These are phyloP conservation scores for Fraxinus dipetala DNA, from an alignment of 305 asterid species.

Conservation along the genomic window DNA sequence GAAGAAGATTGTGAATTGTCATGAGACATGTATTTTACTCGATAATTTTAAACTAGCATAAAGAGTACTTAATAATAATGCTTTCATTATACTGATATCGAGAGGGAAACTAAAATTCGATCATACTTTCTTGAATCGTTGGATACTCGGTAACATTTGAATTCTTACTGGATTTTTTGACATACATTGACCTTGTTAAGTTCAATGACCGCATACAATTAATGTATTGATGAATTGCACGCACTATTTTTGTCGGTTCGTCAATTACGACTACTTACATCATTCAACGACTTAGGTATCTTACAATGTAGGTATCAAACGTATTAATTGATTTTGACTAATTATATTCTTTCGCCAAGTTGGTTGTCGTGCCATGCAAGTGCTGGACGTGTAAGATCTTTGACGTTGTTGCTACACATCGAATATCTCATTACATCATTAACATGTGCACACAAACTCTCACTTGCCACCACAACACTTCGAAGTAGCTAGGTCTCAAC, in stretches of 20 bases:
- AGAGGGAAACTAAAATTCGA: background rate
- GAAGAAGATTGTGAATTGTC: background rate
- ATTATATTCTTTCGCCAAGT: background rate
- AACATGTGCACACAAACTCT: background rate
- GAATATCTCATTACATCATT: background rate
- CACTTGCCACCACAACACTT: background rate
- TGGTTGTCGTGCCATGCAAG: background rate
- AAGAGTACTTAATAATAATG: background rate
- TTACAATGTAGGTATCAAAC: background rate
- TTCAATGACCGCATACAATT: background rate
- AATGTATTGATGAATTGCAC: background rate
- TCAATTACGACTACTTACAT: background rate
- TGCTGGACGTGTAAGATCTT: background rate
- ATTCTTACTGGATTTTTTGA: background rate
- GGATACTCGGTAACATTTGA: background rate
- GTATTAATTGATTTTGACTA: background rate
- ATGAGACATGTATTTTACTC: background rate
- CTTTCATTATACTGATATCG: background rate
- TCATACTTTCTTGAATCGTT: background rate
- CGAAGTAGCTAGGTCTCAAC: background rate
- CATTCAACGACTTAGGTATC: background rate
- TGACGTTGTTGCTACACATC: background rate
- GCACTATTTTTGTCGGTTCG: background rate
- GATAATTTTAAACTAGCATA: background rate
- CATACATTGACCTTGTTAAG: background rate